phyloP scores from a whole-genome alignment of 148 eudicot genomes.

The Persicaria maculosa region DNA sequence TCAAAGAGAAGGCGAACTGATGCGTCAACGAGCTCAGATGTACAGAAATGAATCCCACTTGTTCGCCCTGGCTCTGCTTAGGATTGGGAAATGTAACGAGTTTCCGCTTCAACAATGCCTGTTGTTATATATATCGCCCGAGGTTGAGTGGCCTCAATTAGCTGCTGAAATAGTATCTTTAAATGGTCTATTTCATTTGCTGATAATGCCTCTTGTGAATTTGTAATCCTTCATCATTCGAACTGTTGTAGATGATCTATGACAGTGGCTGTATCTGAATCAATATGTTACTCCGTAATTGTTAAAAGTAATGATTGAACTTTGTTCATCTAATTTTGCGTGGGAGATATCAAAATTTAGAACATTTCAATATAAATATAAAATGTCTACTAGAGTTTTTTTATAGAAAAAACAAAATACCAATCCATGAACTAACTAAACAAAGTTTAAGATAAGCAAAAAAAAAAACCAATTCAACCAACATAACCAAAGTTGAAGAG shows the following conservation, averaged over 20 bases:
- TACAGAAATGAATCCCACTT: slow-evolving; percentile 22
- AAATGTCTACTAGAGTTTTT: no score
- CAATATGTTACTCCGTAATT: no score
- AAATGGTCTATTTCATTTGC: not conserved
- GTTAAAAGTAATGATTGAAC: no score
- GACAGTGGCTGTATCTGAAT: no score
- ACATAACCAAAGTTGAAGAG: no score
- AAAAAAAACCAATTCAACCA: no score
- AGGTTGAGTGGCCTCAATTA: slow-evolving; percentile 5
- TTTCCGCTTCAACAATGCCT: not conserved
- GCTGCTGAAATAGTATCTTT: not conserved
- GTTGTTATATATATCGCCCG: not conserved
- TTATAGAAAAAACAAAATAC: no score
- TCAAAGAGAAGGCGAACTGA: slow-evolving; percentile 83
- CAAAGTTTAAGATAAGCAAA: no score
- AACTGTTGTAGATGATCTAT: not conserved
- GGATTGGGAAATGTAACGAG: not conserved
- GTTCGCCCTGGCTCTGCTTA: not conserved
- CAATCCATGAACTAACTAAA: no score
- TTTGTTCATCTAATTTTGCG: no score
- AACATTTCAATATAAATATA: no score
- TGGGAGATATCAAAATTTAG: no score
- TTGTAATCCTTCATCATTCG: slow-evolving; percentile 1
- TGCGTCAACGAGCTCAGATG: slow-evolving; percentile 43
- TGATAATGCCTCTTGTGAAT: slow-evolving; percentile 1